Evolutionary conservation across 306 rosid species (phyloP).

Genomic region (Dicorynia guianensis): DNA sequence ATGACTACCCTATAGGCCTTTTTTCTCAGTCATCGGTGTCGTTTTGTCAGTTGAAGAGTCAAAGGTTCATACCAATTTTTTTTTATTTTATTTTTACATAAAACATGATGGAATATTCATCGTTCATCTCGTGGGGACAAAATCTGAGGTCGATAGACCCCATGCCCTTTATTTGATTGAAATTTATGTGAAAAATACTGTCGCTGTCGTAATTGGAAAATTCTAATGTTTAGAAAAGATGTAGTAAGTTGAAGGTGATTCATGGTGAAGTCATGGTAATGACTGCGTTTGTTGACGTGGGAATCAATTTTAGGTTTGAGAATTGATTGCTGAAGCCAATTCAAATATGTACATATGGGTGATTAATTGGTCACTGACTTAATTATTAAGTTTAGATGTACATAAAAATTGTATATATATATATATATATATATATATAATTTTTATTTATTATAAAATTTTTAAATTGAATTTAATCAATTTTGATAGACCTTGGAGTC

Average conservation of each 20-base stretch:
- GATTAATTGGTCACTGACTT: too few relatives aligned
- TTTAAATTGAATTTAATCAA: too few relatives aligned
- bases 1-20: conserved; percentile 20
- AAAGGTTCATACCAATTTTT: conserved; percentile 41
- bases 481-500: too few relatives aligned
- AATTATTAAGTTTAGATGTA: too few relatives aligned
- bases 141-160: conserved; percentile 15
- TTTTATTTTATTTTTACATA: neutral
- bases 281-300: too few relatives aligned
- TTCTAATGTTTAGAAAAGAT: neutral
- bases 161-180: conserved; percentile 22
- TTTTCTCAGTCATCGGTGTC: conserved; percentile 21
- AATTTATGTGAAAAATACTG: neutral
- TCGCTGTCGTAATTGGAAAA: neutral
- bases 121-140: conserved; percentile 28
- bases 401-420: too few relatives aligned
- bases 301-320: too few relatives aligned
- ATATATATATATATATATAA: too few relatives aligned
- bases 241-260: neutral
- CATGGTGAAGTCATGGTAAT: conserved; percentile 31
- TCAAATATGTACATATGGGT: too few relatives aligned
- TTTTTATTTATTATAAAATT: too few relatives aligned
- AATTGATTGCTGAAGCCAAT: too few relatives aligned
- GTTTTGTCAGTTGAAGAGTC: conserved; percentile 32
- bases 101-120: conserved; percentile 29